Base-by-base conservation (phyloP, 768 basidiomycete genomes). In the Kwoniella europaea region DNA sequence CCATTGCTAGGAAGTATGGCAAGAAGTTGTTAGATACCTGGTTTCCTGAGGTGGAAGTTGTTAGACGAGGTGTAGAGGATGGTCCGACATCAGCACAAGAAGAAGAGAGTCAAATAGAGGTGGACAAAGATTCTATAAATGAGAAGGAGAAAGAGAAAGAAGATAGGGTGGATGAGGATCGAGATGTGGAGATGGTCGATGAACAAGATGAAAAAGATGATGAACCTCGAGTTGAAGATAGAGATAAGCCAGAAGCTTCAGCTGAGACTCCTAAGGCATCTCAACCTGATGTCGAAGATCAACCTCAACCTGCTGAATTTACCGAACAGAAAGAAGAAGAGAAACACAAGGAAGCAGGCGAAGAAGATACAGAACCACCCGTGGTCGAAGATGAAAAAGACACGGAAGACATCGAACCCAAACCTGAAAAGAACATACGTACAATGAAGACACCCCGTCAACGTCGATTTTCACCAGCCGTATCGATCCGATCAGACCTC, bases 11-110 rank as follows among this genome's bases (percentile, higher is more conserved):
- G 55, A 75, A 74, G 71, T 77, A 79, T 56, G 77, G 77, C 10
- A 79, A 77, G 67, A 72, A 53, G 46, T 54, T 74, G 42, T 50
- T 75, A 61, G 81, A 82, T 71, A 68, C 41, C 41, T 81, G 79
- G 77, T 71, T 79, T 15, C 77, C 80, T 13, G 69, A 70, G 10
- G 41, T 15, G 12, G 76, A 70, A 9, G 74, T 70, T 12, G 70
- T 77, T 1, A 63, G 60, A 54, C 29, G 57, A 50, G 77, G 74
- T 27, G 60, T 73, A 13, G 69, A 68, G 52, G 71, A 43, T 65
- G 69, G 35, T 60, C 52, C 63, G 12, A 29, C 22, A 10, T 18
- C 55, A 1, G 10, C 42, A n/a, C 29, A 69, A 60, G 60, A 71
- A 35, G 29, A 69, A 53, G 59, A 67, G 22, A 68, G 59, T 60